Base-by-base conservation (phyloP, 208 protist genomes). In the Wallacemonas rigidus region DNA sequence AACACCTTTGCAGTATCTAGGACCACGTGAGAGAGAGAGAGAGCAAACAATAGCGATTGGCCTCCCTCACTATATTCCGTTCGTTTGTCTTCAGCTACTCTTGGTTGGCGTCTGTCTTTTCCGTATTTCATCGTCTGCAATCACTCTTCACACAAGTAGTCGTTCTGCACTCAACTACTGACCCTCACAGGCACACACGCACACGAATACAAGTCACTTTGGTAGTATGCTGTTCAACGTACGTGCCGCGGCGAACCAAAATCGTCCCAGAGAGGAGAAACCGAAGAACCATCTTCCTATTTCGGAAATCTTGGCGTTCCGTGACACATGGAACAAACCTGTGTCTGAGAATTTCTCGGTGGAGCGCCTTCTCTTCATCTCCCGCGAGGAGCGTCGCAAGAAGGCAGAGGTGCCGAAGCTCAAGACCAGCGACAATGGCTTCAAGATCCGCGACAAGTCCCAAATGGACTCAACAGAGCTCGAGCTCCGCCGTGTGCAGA, bases 341-440 rank as follows among this genome's bases (percentile, higher is more conserved):
- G 82, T 81, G 11, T 69, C 74, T 26, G 80, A 86, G 9, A 84
- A 80, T 72, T 96, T 96, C 72, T 95, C 89, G 7, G 72, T 96
- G 35, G 78, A 86, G 67, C 79, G 81, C 26, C 81, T 93, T 57
- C 69, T 96, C 54, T 75, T 83, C 26, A 70, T 53, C 41, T 83
- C 80, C 1, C 84, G 82, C 47, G 74, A 82, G 38, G 87, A 88
- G 58, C 83, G 84, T 62, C 77, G 85, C 64, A 86, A 86, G 71
- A 91, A 88, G 71, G 75, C 81, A 8, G 85, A 86, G 67, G 79
- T 90, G 36, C 81, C 86, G 7, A 93, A 92, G 74, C 84, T 96
- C 47, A 79, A 91, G 14, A 92, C 83, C 77, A 87, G 86, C 12
- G 86, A 92, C 40, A 95, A 97, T 44, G 92, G 88, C 44, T 97